Percentiles rank a stretch among this genome's conserved stretches.
These are phyloP conservation scores for Colletotrichum nymphaeae DNA, from an alignment of 2,329 filamentous ascomycete genomes.

Conservation along the genomic window DNA sequence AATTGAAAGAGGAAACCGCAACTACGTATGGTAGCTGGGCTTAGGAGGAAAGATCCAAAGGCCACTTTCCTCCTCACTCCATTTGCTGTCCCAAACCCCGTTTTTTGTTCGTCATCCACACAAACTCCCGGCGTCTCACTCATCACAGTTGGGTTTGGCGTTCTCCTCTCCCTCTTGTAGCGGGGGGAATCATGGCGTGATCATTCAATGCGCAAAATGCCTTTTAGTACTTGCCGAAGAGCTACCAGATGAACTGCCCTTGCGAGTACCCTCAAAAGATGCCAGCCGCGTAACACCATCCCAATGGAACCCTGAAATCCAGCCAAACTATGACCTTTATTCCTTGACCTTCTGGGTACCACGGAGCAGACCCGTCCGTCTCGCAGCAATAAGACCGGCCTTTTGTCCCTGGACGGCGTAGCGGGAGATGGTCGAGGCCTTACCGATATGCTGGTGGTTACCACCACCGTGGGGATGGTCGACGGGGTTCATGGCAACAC, in stretches of 20 bases:
- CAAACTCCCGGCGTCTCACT: slow-evolving; percentile 25
- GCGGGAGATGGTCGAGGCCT: slow-evolving; percentile 98
- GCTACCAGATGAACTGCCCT: slow-evolving; percentile 60
- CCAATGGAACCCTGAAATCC: slow-evolving; percentile 67
- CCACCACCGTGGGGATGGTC: slow-evolving; percentile 98
- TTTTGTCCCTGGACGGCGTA: slow-evolving; percentile 99
- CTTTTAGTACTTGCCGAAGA: slow-evolving; percentile 60
- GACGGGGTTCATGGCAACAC: slow-evolving; percentile 99
- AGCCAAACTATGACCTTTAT: slow-evolving; percentile 60
- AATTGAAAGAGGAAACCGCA: slow-evolving; percentile 15
- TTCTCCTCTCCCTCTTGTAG: slow-evolving; percentile 20
- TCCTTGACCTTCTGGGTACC: slow-evolving; percentile 99
- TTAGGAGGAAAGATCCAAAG: neutral
- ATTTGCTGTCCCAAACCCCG: slow-evolving; percentile 14
- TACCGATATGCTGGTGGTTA: slow-evolving; percentile 99
- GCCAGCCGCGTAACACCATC: slow-evolving; percentile 76
- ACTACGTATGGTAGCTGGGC: slow-evolving; percentile 18
- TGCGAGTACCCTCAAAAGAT: slow-evolving; percentile 66
- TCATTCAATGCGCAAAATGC: slow-evolving; percentile 59
- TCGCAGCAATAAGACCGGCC: slow-evolving; percentile 99
- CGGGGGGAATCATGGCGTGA: slow-evolving; percentile 34
- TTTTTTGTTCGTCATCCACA: slow-evolving; percentile 28
- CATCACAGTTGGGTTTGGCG: slow-evolving; percentile 24
- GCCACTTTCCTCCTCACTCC: slow-evolving; percentile 12
- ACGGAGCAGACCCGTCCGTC: slow-evolving; percentile 99